Conservation (phyloP, 805 yeast species). For the Brettanomyces naardenensis region DNA sequence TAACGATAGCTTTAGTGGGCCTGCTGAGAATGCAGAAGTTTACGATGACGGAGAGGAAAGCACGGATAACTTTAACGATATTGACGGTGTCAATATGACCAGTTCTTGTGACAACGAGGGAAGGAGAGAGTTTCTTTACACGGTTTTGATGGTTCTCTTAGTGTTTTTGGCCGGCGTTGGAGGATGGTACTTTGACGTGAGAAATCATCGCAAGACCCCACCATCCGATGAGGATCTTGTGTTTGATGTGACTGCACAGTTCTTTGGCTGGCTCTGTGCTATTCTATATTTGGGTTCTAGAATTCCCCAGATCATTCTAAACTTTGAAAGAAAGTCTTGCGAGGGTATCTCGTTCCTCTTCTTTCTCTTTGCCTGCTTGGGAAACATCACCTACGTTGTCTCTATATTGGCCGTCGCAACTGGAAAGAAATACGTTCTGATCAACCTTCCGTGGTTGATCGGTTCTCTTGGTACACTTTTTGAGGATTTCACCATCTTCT, state of each 20-base stretch:
- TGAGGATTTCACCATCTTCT: conserved; percentile 76
- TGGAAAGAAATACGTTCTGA: conserved; percentile 58
- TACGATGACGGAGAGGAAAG: conserved; percentile 23
- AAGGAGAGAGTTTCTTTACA: conserved; percentile 23
- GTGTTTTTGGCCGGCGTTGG: conserved; percentile 73
- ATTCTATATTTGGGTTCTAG: conserved; percentile 76
- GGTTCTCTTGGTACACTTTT: conserved; percentile 85
- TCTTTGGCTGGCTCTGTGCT: conserved; percentile 81
- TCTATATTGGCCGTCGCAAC: conserved; percentile 74
- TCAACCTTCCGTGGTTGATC: conserved; percentile 87
- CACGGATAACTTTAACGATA: conserved; percentile 23
- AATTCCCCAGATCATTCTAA: conserved; percentile 83
- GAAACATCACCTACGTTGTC: conserved; percentile 84
- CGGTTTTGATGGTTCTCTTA: conserved; percentile 46
- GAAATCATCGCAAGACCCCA: conserved; percentile 27
- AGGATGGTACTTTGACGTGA: conserved; percentile 68
- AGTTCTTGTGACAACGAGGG: conserved; percentile 7
- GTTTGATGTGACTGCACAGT: conserved; percentile 74
- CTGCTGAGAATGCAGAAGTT: not conserved
- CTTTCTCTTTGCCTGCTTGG: conserved; percentile 90
- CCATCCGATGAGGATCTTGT: conserved; percentile 36
- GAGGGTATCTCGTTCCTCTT: conserved; percentile 93
- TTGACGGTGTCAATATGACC: conserved; percentile 22
- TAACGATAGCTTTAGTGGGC: not conserved
- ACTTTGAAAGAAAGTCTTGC: conserved; percentile 81